Evolutionary conservation across 1,284 basidiomycete genomes (phyloP), one percentile per base, ranked within the genome.

Genomic region (Apiotrichum laibachii): DNA sequence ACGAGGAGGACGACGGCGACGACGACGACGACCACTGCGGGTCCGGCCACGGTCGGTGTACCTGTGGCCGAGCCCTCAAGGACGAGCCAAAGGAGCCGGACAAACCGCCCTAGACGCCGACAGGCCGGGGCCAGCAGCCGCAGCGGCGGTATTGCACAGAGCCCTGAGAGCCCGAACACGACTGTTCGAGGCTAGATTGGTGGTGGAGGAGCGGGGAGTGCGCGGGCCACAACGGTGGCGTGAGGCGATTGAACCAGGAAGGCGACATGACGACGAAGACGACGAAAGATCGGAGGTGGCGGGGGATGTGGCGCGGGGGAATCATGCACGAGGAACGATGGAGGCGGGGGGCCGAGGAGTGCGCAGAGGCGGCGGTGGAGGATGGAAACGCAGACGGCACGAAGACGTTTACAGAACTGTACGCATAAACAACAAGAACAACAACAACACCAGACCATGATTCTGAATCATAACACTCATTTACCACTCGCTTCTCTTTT

Each of bases 131-230:
- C 54, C 37, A 21, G 45, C 35, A 33, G 37, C 18, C 12, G 43
- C 26, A 43, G 21, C 11, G 11, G 22, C 49, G 12, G 16, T 16
- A n/a, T 21, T 26, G 51, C 26, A 39, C 51, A 42, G 35, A 34
- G 51, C 42, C 51, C 35, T 53, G 53, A 42, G 45, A 13, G 35
- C 49, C 21, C 13, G 21, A 11, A 12, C 6, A 18, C 49, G 5
- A 2, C 12, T 31, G 7, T 15, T 6, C 13, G 26, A 26, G 49
- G 49, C 49, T 40, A 26, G 37, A 39, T 42, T 47, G 55, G 48
- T 42, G 55, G 55, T 22, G 55, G 55, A 56, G 55, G 55, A 48
- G 53, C 55, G 55, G 47, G 55, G 55, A 56, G 55, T 56, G 55
- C 47, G 55, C 21, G 40, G 22, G 51, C 40, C 51, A 53, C 51